Conservation (phyloP, 148 eudicot species). For the Camellia japonica region DNA sequence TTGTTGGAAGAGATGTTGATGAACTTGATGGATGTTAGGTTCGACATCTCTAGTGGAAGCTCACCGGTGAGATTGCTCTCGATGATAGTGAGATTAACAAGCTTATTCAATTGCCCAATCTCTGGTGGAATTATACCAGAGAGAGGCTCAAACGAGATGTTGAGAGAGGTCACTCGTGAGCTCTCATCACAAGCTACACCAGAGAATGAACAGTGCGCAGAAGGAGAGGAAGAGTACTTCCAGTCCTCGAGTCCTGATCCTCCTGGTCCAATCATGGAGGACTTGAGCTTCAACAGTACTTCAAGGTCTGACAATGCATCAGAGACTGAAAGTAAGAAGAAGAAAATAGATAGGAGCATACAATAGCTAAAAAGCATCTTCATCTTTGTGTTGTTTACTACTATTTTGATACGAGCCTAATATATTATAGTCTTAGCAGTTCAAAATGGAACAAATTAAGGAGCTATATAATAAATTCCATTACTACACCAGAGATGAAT, state of each 20-base stretch:
- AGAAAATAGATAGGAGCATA: background rate
- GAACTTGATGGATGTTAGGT: constrained; percentile 27
- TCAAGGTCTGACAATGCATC: constrained; percentile 42
- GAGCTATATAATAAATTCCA: too few species aligned
- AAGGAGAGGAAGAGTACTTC: constrained; percentile 15
- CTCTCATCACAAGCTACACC: constrained; percentile 56
- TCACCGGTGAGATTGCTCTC: constrained; percentile 46
- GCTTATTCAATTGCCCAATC: constrained; percentile 38
- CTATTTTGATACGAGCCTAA: background rate
- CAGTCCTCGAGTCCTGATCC: constrained; percentile 45
- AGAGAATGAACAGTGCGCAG: constrained; percentile 55
- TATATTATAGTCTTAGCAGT: background rate
- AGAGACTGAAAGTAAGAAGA: background rate
- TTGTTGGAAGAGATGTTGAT: constrained; percentile 47
- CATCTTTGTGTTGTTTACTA: background rate
- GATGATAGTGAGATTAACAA: constrained; percentile 37
- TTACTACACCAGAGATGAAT: too few species aligned
- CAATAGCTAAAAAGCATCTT: background rate
- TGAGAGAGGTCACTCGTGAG: constrained; percentile 41
- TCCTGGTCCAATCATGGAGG: constrained; percentile 30
- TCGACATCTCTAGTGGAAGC: constrained; percentile 38
- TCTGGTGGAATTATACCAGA: constrained; percentile 46
- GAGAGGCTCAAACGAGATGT: constrained; percentile 31
- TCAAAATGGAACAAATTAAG: background rate
- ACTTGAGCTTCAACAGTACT: constrained; percentile 38